These are phyloP conservation scores for Talaromyces sp. DNA, from an alignment of 2,329 filamentous ascomycete species.

Conservation along the genomic window DNA sequence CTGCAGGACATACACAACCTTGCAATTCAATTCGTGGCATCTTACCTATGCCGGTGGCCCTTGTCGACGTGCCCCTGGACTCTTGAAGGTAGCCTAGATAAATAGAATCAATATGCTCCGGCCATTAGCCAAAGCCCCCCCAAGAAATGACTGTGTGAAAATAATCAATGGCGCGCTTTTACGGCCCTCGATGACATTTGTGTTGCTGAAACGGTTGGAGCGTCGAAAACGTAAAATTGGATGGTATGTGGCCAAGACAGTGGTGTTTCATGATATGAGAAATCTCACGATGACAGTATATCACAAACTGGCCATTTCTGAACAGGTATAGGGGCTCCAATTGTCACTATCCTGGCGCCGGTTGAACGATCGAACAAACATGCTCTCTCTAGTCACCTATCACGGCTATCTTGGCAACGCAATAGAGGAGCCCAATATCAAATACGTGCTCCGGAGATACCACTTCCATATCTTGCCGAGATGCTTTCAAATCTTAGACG, in stretches of 20 bases:
- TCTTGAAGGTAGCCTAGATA: not conserved
- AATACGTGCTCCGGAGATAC: not conserved
- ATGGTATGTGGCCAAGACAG: not conserved
- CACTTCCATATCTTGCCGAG: not conserved
- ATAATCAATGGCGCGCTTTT: not conserved
- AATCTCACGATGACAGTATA: not conserved
- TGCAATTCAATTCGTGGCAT: no score
- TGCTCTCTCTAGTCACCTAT: not conserved
- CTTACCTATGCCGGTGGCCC: not conserved
- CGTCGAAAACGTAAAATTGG: not conserved
- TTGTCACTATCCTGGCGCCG: not conserved
- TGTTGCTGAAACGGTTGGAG: not conserved
- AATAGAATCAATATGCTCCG: not conserved
- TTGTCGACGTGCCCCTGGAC: not conserved
- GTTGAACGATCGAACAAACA: not conserved
- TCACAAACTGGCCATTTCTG: not conserved
- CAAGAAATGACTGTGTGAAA: not conserved
- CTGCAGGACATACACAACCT: no score
- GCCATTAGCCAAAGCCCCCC: not conserved
- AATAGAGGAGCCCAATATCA: not conserved
- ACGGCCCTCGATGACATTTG: not conserved
- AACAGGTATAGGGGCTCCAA: not conserved
- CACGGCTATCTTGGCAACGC: not conserved
- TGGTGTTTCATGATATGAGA: not conserved
- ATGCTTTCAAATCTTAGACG: not conserved